Conservation (phyloP, 2,329 filamentous ascomycete genomes). For the Aspergillus nomiae region DNA sequence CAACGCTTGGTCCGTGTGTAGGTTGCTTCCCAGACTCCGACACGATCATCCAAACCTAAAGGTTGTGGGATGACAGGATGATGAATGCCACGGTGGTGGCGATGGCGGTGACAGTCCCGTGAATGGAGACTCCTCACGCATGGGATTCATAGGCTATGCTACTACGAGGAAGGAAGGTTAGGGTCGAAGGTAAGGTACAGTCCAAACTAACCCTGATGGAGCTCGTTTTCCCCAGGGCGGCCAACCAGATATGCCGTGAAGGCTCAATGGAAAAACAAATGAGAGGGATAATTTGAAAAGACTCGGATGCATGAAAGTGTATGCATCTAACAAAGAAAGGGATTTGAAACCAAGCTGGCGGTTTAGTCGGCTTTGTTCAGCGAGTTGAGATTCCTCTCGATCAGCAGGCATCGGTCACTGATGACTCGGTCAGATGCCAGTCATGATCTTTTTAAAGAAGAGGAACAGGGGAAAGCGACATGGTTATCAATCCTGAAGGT, state of each 20-base stretch:
- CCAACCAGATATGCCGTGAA: background rate
- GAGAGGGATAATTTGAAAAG: slow-evolving; percentile 4
- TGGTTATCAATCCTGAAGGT: slow-evolving; percentile 1
- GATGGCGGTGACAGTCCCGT: background rate
- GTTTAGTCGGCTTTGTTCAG: background rate
- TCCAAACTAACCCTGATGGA: background rate
- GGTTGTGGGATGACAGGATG: slow-evolving; percentile 4
- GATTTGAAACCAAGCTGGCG: background rate
- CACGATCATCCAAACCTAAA: background rate
- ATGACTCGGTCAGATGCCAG: slow-evolving; percentile 20
- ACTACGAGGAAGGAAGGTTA: background rate
- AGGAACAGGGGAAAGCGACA: background rate
- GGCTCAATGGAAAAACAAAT: slow-evolving; percentile 1
- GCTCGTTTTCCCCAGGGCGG: background rate
- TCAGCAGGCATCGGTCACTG: background rate
- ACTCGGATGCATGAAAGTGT: background rate
- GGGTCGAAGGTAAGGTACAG: background rate
- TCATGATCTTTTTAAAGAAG: background rate
- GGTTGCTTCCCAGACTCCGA: background rate
- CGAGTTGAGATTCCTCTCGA: background rate
- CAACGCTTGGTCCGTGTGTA: slow-evolving; percentile 22
- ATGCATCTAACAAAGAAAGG: background rate
- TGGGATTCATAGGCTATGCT: background rate
- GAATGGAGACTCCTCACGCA: background rate
- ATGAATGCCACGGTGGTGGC: background rate